Conservation (phyloP, 768 basidiomycete species). For the Gelatoporia subvermispora region DNA sequence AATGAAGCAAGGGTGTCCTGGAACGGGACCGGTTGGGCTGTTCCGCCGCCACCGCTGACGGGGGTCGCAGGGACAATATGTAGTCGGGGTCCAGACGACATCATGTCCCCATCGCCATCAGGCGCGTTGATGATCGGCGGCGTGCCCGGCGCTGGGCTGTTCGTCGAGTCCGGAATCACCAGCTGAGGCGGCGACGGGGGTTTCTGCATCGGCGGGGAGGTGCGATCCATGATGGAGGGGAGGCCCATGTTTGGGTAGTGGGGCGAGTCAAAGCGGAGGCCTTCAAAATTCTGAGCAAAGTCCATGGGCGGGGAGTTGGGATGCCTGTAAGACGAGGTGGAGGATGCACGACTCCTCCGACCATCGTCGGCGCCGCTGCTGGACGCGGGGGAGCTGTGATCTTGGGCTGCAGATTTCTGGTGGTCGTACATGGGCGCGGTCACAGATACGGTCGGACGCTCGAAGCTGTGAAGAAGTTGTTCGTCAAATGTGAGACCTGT, state of each 20-base stretch:
- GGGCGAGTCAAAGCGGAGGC: constrained; percentile 62
- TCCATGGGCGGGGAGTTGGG: constrained; percentile 53
- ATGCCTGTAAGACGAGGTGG: constrained; percentile 55
- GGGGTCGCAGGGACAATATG: constrained; percentile 84
- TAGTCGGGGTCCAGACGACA: constrained; percentile 53
- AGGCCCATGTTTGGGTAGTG: constrained; percentile 51
- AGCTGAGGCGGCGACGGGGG: constrained; percentile 61
- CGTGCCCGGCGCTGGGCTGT: constrained; percentile 33
- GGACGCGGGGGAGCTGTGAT: constrained; percentile 54
- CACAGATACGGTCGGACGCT: constrained; percentile 33
- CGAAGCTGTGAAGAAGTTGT: constrained; percentile 37
- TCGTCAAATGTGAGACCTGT: constrained; percentile 55
- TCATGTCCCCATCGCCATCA: constrained; percentile 45
- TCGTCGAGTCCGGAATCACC: constrained; percentile 52
- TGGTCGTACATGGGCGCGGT: constrained; percentile 31
- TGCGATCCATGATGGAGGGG: constrained; percentile 40
- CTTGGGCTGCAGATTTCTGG: neutral
- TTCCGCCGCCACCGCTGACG: constrained; percentile 55
- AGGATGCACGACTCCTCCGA: constrained; percentile 57
- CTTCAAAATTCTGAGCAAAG: constrained; percentile 51
- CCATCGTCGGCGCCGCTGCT: constrained; percentile 50
- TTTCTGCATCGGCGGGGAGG: constrained; percentile 38
- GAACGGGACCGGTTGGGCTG: constrained; percentile 45
- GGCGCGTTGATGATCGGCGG: constrained; percentile 59
- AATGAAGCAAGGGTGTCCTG: constrained; percentile 40